These are phyloP conservation scores for Raphidocelis subcapitata DNA, from an alignment of 139 green algal genomes.

Conservation along the genomic window DNA sequence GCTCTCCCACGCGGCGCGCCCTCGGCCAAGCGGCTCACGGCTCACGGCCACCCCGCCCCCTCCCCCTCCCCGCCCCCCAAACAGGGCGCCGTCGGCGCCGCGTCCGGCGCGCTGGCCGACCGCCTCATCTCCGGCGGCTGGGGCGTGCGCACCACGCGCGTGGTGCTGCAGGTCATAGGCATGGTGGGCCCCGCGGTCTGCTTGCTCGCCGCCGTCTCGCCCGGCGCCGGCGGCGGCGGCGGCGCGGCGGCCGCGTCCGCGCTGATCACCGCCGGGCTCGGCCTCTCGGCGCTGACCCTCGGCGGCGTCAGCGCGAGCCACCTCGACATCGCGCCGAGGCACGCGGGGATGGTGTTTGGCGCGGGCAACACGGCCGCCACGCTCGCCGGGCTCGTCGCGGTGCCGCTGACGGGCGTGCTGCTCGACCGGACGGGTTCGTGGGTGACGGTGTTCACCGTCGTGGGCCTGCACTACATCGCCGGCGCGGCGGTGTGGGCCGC, in stretches of 20 bases:
- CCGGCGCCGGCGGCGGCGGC: slow-evolving; percentile 38
- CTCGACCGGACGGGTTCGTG: slow-evolving; percentile 52
- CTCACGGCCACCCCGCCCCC: too few relatives aligned
- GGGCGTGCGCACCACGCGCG: slow-evolving; percentile 41
- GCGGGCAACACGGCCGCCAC: slow-evolving; percentile 76
- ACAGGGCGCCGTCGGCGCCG: slow-evolving; percentile 44
- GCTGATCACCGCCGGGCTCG: slow-evolving; percentile 70
- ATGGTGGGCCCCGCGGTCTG: slow-evolving; percentile 77
- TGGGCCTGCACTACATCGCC: slow-evolving; percentile 63
- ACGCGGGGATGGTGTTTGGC: slow-evolving; percentile 75
- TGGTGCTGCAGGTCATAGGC: slow-evolving; percentile 51
- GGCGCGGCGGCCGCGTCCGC: slow-evolving; percentile 40
- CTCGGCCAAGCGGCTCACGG: too few relatives aligned
- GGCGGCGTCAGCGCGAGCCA: slow-evolving; percentile 70
- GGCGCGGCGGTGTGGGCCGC: slow-evolving; percentile 51
- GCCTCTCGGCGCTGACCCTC: slow-evolving; percentile 71
- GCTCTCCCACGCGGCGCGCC: background rate
- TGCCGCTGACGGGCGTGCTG: slow-evolving; percentile 63
- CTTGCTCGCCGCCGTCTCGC: slow-evolving; percentile 61
- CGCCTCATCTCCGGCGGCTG: slow-evolving; percentile 38
- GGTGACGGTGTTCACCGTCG: slow-evolving; percentile 75
- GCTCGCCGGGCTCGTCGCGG: slow-evolving; percentile 66
- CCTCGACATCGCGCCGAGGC: slow-evolving; percentile 71
- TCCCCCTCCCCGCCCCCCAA: too few relatives aligned
- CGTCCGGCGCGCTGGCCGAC: slow-evolving; percentile 45